Evolutionary conservation across 305 asterid species (phyloP).

Genomic region (Solanum hybrid): DNA sequence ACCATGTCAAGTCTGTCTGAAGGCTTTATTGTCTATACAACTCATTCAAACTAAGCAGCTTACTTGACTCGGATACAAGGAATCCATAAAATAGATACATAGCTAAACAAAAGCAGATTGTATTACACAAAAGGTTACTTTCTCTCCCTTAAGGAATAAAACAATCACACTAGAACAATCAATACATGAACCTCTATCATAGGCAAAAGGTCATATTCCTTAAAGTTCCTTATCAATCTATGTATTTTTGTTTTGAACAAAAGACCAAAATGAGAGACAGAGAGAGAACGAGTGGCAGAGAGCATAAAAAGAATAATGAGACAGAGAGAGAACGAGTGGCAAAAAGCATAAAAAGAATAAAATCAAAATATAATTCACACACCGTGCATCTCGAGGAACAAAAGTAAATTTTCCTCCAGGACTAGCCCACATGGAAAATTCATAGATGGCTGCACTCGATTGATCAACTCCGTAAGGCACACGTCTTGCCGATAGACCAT

Average conservation of each 20-base stretch:
- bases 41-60: not conserved
- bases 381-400: constrained; percentile 76
- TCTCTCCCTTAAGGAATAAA: not conserved
- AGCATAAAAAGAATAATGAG: constrained; percentile 3
- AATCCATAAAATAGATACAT: not conserved
- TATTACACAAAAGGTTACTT: not conserved
- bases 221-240: not conserved
- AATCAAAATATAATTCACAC: constrained; percentile 20
- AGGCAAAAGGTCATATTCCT: not conserved
- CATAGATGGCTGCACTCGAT: constrained; percentile 35
- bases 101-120: not conserved
- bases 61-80: not conserved
- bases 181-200: not conserved
- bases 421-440: constrained; percentile 78
- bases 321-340: not conserved
- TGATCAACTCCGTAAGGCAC: constrained; percentile 40
- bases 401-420: constrained; percentile 53
- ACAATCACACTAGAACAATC: not conserved
- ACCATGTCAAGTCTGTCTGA: not conserved
- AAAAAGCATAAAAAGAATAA: constrained; percentile 2
- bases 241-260: not conserved
- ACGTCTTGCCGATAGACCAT: constrained; percentile 39
- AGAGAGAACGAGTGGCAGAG: not conserved
- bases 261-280: not conserved
- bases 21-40: not conserved